Conservation (phyloP, 768 basidiomycete species). For the Boletus huronensis region DNA sequence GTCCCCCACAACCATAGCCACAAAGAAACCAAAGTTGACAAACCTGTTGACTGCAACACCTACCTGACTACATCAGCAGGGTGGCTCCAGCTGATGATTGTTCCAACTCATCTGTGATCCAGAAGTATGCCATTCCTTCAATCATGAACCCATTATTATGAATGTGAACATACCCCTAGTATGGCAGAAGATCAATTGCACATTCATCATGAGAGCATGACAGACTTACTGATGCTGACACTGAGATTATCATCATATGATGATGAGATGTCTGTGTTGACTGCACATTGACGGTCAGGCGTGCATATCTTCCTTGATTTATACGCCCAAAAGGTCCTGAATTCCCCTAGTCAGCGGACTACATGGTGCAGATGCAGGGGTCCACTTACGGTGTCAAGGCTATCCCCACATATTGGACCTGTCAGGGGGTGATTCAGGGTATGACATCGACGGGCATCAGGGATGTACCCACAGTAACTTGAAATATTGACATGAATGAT, state of each 20-base stretch:
- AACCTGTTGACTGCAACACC: constrained; percentile 12
- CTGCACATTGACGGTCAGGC: constrained; percentile 3
- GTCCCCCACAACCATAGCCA: constrained; percentile 6
- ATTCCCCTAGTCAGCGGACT: background rate
- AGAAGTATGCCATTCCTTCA: background rate
- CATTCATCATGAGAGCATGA: background rate
- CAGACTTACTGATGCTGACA: constrained; percentile 13
- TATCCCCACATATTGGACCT: constrained; percentile 20
- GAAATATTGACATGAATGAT: constrained; percentile 15
- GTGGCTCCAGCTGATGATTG: background rate
- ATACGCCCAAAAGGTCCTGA: constrained; percentile 17
- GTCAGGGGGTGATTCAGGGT: background rate
- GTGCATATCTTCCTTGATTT: background rate
- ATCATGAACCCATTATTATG: background rate
- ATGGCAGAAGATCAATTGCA: background rate
- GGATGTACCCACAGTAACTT: constrained; percentile 12
- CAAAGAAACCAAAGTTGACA: constrained; percentile 14
- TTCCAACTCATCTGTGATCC: constrained; percentile 12
- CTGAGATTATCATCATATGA: too few relatives aligned
- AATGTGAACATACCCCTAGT: constrained; percentile 9
- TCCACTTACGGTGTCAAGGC: constrained; percentile 14
- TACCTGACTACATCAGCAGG: background rate
- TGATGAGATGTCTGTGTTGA: constrained; percentile 20
- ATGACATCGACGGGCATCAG: background rate
- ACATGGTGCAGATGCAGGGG: background rate